phyloP scores from a whole-genome alignment of 352 stramenopile species.

The Phytopythium vexans region DNA sequence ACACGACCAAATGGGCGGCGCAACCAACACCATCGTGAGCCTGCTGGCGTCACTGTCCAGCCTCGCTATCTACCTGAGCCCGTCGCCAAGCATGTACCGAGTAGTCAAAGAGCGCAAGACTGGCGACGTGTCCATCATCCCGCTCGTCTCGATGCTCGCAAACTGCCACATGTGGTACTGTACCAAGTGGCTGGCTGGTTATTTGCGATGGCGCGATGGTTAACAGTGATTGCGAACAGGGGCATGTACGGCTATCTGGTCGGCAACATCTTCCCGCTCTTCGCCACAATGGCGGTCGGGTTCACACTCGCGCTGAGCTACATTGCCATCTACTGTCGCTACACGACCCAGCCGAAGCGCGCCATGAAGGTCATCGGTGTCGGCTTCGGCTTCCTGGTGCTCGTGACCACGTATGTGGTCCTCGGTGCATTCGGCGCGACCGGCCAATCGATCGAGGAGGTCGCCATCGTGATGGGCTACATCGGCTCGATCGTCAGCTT shows the following conservation, averaged over 20 bases:
- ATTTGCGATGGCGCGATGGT: no score
- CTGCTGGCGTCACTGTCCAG: conserved; percentile 14
- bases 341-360: conserved; percentile 19
- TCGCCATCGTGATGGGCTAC: conserved; percentile 23
- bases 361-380: conserved; percentile 30
- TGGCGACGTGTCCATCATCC: conserved; percentile 13
- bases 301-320: conserved; percentile 23
- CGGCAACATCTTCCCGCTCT: conserved; percentile 32
- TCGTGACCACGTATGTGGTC: conserved; percentile 17
- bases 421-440: conserved; percentile 16
- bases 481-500: conserved; percentile 24
- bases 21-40: not conserved
- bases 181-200: no score
- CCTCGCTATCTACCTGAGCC: conserved; percentile 16
- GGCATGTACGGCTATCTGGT: conserved; percentile 6
- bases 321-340: conserved; percentile 29
- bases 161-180: conserved; percentile 19
- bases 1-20: no score
- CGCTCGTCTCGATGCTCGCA: conserved; percentile 18
- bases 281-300: conserved; percentile 27
- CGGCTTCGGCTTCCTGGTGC: conserved; percentile 13
- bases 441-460: conserved; percentile 7
- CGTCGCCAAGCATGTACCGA: conserved; percentile 13
- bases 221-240: no score
- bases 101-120: conserved; percentile 14